Evolutionary conservation across 108 stramenopile species (phyloP).

Genomic region (Nitzschia sp.): DNA sequence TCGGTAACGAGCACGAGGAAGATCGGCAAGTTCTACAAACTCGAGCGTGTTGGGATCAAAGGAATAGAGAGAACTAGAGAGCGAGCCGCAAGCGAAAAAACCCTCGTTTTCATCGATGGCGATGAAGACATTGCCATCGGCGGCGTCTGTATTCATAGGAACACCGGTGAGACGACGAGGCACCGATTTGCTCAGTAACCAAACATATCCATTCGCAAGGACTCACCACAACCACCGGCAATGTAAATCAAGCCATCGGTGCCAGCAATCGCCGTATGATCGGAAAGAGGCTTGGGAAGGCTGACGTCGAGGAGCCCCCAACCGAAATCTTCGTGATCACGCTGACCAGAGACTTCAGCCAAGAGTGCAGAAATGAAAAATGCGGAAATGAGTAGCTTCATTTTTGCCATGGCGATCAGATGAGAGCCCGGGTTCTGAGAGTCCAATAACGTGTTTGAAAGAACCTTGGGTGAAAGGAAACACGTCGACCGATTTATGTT

Average conservation of each 20-base stretch:
- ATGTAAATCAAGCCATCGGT: conserved; percentile 31
- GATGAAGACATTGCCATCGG: conserved; percentile 37
- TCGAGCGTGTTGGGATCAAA: conserved; percentile 22
- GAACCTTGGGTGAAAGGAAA: conserved; percentile 34
- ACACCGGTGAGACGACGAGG: too few species aligned
- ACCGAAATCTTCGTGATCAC: conserved; percentile 3
- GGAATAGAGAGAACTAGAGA: conserved; percentile 23
- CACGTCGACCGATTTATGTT: not conserved
- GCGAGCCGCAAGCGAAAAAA: conserved; percentile 29
- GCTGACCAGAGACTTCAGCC: not conserved
- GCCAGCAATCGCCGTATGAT: conserved; percentile 21
- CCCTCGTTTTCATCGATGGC: not conserved
- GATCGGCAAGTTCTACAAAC: conserved; percentile 33
- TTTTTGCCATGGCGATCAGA: not conserved
- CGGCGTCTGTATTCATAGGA: conserved; percentile 24
- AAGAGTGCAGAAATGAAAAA: not conserved
- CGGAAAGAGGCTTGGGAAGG: conserved; percentile 30
- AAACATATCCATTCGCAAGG: too few species aligned
- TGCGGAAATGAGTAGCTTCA: not conserved
- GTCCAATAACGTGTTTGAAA: conserved; percentile 31
- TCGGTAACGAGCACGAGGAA: conserved; percentile 55
- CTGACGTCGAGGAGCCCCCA: conserved; percentile 10
- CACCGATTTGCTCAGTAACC: too few species aligned
- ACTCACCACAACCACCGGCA: conserved; percentile 65
- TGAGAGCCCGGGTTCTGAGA: conserved; percentile 13